Evolutionary conservation across 163 green algal species (phyloP).

Genomic region (Trebouxia gelatinosa): DNA sequence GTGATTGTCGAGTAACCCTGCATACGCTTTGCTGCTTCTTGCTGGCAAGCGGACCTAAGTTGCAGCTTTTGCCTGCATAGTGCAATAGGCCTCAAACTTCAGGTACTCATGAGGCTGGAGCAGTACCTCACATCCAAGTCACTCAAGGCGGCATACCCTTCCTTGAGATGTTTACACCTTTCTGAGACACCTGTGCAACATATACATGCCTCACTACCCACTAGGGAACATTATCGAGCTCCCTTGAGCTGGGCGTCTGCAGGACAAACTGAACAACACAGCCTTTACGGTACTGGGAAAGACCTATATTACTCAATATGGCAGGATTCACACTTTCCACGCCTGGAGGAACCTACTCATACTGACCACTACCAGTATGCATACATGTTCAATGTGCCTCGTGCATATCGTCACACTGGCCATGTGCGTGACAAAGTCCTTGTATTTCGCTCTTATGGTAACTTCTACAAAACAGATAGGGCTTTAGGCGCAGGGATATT

Average conservation of each 20-base stretch:
- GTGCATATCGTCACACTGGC: constrained; percentile 19
- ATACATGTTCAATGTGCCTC: constrained; percentile 15
- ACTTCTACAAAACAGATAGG: neutral
- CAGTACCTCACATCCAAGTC: no score
- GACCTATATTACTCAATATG: constrained; percentile 10
- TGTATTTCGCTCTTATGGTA: neutral
- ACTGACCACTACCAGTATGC: constrained; percentile 17
- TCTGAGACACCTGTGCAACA: constrained; percentile 4
- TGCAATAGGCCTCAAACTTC: no score
- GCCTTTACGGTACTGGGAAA: neutral
- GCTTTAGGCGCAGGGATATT: constrained; percentile 15
- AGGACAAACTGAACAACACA: neutral
- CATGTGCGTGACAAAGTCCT: constrained; percentile 6
- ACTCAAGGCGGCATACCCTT: neutral
- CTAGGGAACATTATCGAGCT: neutral
- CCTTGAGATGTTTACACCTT: constrained; percentile 10
- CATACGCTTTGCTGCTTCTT: no score
- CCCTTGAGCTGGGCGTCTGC: constrained; percentile 16
- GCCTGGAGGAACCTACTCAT: neutral
- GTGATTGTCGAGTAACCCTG: no score
- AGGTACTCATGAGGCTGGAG: no score
- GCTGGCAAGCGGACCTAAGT: no score
- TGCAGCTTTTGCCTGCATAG: no score
- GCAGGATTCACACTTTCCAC: neutral
- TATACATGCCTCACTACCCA: neutral